Evolutionary conservation across 1,139 yeast species (phyloP), one percentile per base, ranked within the genome.

Genomic region (Wickerhamiella infanticola): DNA sequence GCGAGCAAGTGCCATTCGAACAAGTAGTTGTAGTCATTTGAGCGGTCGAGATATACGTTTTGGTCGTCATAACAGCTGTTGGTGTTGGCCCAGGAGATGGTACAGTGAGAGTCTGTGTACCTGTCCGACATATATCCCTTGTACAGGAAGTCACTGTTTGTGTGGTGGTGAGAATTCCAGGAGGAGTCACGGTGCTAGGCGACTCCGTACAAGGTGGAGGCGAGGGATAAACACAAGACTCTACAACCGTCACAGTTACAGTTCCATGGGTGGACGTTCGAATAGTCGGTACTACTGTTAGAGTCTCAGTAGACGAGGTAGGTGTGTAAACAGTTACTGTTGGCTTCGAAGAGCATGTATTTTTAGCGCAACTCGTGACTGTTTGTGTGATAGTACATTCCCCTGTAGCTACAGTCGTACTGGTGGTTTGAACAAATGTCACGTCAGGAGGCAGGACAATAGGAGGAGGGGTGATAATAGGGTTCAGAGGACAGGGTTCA

Each of bases 121-220:
- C 45, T 29, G 23, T 44, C 44, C 5, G 43, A 41, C 26, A 7
- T 6, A 11, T 24, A 11, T 41, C 8, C 5, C 13, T 31, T 3
- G 48, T 35, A 11, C 37, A 39, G 37, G 37, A 27, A 7, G 45
- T 36, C 31, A 41, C 25, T 3, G 51, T 39, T 13, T 48, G 44
- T 23, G 52, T 40, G 7, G 41, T 24, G 24, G 46, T 37, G 4
- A 31, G 23, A 23, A 38, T 24, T 4, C 18, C 25, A 27, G 11
- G 29, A 11, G 25, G 31, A 5, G n/a, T 6, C 5, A 24, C 40
- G 5, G 33, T 23, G n/a, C 25, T 7, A 11, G 40, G 11, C 23
- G 9, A 11, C 13, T 27, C 25, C 5, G n/a, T 38, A 24, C 13
- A 26, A 18, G n/a, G 13, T 11, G 40, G n/a, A 4, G 40, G 11